Evolutionary conservation across 148 eudicot species (phyloP).

Genomic region (Dianthus caryophyllus): DNA sequence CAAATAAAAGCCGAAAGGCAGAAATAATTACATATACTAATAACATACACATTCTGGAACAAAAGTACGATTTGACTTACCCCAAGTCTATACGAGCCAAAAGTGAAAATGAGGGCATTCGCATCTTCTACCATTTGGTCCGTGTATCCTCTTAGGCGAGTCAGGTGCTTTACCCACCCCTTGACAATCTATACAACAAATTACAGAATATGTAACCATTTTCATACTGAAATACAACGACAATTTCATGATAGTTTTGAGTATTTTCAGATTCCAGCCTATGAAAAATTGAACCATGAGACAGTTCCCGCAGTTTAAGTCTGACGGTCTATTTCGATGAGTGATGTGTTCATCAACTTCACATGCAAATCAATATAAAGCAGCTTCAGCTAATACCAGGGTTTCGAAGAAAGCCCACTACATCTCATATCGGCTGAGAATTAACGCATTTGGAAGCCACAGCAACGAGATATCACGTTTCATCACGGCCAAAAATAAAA

Average conservation of each 20-base stretch:
- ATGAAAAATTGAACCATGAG: too few relatives aligned
- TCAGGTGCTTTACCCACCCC: conserved; percentile 85
- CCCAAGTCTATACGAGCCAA: conserved; percentile 89
- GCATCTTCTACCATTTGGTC: conserved; percentile 91
- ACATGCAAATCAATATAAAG: too few relatives aligned
- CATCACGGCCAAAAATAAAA: too few relatives aligned
- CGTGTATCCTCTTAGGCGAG: conserved; percentile 73
- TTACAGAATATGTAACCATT: not conserved
- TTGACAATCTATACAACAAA: conserved; percentile 52
- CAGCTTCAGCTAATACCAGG: too few relatives aligned
- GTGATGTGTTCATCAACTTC: too few relatives aligned
- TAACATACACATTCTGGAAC: not conserved
- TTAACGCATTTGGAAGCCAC: too few relatives aligned
- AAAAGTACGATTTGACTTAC: conserved; percentile 32
- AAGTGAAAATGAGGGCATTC: conserved; percentile 77
- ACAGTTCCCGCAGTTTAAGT: not conserved
- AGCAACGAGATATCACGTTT: too few relatives aligned
- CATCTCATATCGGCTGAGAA: too few relatives aligned
- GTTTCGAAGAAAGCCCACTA: too few relatives aligned
- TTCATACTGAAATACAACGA: not conserved
- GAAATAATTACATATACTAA: not conserved
- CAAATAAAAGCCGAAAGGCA: not conserved
- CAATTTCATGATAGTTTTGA: not conserved
- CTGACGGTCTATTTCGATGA: not conserved
- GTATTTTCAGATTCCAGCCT: too few relatives aligned